Evolutionary conservation across 73 alveolate genomes (phyloP), one percentile per base, ranked within the genome.

Genomic region (Loxodes magnus): DNA sequence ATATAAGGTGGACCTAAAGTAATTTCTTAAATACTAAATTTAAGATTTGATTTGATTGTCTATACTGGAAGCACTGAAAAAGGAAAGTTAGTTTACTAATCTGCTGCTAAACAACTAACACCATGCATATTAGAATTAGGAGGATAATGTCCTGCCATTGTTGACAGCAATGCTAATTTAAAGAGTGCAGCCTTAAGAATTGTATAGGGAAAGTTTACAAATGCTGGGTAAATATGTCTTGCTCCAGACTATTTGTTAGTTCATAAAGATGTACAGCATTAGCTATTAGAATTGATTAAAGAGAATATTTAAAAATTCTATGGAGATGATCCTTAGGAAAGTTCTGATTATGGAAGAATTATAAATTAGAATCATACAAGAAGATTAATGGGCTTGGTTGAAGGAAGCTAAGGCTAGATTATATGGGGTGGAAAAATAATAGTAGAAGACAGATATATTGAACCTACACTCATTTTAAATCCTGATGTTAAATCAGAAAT

Each of bases 71-170:
- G 86, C 35, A 87, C 97, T 23, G 77, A 75, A 27, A 87, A 82
- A 57, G 97, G 97, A 0, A 87, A 72, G 74, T 19, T 87, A 1
- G 85, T 87, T 3, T 93, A 94, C 1, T 71, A 41, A 5, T 90
- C 92, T 0, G 97, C 97, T 5, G 84, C 91, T 20, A 75, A 76
- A 6, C 71, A 82, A 49, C 78, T 87, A 17, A 74, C 84, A 4
- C 97, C 97, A 0, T 71, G 91, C 31, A 71, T 87, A 15, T 59
- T 87, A 16, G 97, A 87, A 56, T 68, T 87, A 33, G 97, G 97
- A 5, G 97, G 97, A 4, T 84, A 87, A 46, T 62, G 76, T 36
- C 97, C 97, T 24, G 90, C 83, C 12, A 68, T 87, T 35, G 93
- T 87, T 0, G 97, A 87, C 48, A 63, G 71, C 41, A 72, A 73